A percentile compares a stretch with the other conserved stretches of the same genome.
phyloP scores from a whole-genome alignment of 306 rosid species.

The Casuarina equisetifolia region DNA sequence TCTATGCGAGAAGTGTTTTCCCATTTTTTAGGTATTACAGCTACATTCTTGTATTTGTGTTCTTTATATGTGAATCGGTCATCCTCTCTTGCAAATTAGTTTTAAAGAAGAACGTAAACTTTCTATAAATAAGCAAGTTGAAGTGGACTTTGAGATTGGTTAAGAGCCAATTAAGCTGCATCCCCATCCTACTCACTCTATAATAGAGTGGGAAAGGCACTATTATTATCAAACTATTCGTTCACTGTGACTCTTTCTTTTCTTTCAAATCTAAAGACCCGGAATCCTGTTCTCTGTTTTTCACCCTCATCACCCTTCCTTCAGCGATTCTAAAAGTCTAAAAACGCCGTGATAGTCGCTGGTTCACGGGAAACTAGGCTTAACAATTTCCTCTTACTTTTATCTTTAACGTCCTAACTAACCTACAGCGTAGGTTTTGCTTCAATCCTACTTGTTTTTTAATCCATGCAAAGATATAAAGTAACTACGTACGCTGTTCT shows the following conservation, averaged over 20 bases:
- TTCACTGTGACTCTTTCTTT: background rate
- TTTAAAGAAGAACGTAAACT: no score
- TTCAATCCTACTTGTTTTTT: background rate
- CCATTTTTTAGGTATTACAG: no score
- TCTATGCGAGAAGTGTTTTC: no score
- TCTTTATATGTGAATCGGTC: no score
- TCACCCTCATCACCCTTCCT: conserved; percentile 10
- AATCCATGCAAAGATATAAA: conserved; percentile 30
- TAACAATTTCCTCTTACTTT: conserved; percentile 26
- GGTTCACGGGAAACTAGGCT: conserved; percentile 50
- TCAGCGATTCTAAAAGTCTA: conserved; percentile 36
- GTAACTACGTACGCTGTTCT: background rate
- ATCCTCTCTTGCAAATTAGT: no score
- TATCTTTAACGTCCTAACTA: conserved; percentile 37
- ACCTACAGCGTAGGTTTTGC: conserved; percentile 22
- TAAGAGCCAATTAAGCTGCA: background rate
- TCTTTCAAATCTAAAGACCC: conserved; percentile 24
- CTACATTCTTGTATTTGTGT: no score
- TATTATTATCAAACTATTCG: conserved; percentile 5
- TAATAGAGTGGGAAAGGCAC: conserved; percentile 12
- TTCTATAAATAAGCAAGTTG: background rate
- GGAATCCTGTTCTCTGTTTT: conserved; percentile 42
- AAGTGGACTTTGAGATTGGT: background rate
- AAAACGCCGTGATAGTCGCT: conserved; percentile 64
- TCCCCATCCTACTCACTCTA: background rate